Evolutionary conservation across 768 basidiomycete species (phyloP).

Genomic region (Pleurotus giganteus): DNA sequence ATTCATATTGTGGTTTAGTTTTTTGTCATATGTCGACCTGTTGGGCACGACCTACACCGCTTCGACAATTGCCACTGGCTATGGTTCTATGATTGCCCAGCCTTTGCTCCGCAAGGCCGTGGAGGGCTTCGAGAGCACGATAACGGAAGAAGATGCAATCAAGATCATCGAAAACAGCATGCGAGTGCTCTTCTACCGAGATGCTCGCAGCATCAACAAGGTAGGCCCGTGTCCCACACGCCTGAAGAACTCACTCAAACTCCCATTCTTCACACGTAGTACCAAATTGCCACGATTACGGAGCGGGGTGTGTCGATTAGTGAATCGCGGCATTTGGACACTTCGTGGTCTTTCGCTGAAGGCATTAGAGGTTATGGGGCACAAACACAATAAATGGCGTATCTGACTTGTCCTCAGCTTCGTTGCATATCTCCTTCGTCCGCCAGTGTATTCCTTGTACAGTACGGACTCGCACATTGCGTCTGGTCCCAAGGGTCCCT

Average conservation of each 20-base stretch:
- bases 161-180: constrained; percentile 82
- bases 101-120: constrained; percentile 90
- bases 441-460: too few relatives aligned
- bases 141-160: constrained; percentile 79
- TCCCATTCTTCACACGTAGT: constrained; percentile 45
- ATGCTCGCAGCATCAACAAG: constrained; percentile 95
- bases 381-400: constrained; percentile 81
- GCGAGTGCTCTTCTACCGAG: constrained; percentile 94
- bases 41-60: constrained; percentile 95
- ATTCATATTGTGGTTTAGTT: constrained; percentile 43
- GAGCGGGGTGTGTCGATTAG: constrained; percentile 74
- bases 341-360: constrained; percentile 92
- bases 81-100: constrained; percentile 89
- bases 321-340: constrained; percentile 71
- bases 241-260: background rate
- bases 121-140: constrained; percentile 70
- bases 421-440: too few relatives aligned
- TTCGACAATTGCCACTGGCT: constrained; percentile 92
- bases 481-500: too few relatives aligned
- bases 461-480: too few relatives aligned
- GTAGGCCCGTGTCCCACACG: constrained; percentile 37
- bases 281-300: constrained; percentile 91
- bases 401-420: too few relatives aligned
- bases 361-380: constrained; percentile 88
- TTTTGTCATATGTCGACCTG: constrained; percentile 92